Conservation (phyloP, 2,329 filamentous ascomycete species). For the Xylariaceae sp. region DNA sequence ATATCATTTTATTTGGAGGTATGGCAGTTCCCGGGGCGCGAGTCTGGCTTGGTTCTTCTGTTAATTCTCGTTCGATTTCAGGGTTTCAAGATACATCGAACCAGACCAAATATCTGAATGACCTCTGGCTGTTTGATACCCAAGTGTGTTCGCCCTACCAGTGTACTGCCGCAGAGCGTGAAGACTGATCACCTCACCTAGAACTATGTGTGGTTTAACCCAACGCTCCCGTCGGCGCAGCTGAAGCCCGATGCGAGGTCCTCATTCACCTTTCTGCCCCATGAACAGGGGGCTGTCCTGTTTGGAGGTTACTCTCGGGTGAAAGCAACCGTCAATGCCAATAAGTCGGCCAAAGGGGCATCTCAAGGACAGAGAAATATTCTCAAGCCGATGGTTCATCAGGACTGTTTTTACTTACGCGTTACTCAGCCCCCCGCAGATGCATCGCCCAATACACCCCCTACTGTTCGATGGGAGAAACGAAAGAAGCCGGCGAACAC, state of each 20-base stretch:
- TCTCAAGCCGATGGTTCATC: constrained; percentile 81
- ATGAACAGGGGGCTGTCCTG: constrained; percentile 82
- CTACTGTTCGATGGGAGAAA: constrained; percentile 81
- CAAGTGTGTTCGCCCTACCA: constrained; percentile 23
- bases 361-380: constrained; percentile 62
- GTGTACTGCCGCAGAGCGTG: no score
- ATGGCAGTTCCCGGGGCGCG: constrained; percentile 5
- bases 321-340: constrained; percentile 59
- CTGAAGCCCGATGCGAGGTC: constrained; percentile 87
- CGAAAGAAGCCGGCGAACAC: constrained; percentile 88
- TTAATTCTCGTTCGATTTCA: constrained; percentile 7
- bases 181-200: constrained; percentile 31
- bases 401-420: constrained; percentile 90
- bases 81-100: constrained; percentile 94
- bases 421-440: constrained; percentile 68
- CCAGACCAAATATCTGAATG: constrained; percentile 86
- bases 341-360: constrained; percentile 59
- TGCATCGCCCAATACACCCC: constrained; percentile 58
- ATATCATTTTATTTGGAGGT: constrained; percentile 86
- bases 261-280: constrained; percentile 85
- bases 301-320: constrained; percentile 93
- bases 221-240: constrained; percentile 67
- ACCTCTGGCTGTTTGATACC: constrained; percentile 95
- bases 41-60: background rate
- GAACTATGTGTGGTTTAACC: constrained; percentile 78